These are phyloP conservation scores for Mucor plumbeus DNA, from an alignment of 371 early-diverging fungal species.

Conservation along the genomic window DNA sequence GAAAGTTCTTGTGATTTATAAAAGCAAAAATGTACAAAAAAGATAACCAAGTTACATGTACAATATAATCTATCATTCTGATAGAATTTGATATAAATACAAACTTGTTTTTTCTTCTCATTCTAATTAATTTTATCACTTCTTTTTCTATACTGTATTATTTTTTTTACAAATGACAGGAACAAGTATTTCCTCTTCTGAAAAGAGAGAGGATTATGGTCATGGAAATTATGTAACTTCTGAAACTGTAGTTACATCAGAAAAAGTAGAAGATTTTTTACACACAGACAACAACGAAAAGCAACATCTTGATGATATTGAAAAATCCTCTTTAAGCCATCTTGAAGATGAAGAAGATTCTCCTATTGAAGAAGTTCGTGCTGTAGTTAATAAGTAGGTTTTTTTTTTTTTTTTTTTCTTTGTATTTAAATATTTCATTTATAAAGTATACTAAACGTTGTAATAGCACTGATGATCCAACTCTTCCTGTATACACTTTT, in stretches of 20 bases:
- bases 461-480: conserved; percentile 66
- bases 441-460: not conserved
- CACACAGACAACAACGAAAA: not conserved
- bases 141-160: conserved; percentile 7
- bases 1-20: conserved; percentile 4
- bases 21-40: not conserved
- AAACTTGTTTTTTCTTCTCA: not conserved
- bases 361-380: conserved; percentile 76
- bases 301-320: conserved; percentile 1
- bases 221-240: conserved; percentile 14
- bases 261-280: conserved; percentile 26
- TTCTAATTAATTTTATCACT: not conserved
- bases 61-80: conserved; percentile 1
- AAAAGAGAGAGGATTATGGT: conserved; percentile 6
- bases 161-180: conserved; percentile 21
- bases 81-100: not conserved
- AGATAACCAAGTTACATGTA: not conserved
- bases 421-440: not conserved
- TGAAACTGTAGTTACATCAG: conserved; percentile 21
- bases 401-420: too few species aligned
- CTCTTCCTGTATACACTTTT: conserved; percentile 75
- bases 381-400: conserved; percentile 51
- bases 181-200: conserved; percentile 21
- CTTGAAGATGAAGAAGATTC: conserved; percentile 51
- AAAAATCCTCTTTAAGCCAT: not conserved